These are phyloP conservation scores for Hordeum marinum DNA, from an alignment of 176 grass and related monocot species.

Conservation along the genomic window DNA sequence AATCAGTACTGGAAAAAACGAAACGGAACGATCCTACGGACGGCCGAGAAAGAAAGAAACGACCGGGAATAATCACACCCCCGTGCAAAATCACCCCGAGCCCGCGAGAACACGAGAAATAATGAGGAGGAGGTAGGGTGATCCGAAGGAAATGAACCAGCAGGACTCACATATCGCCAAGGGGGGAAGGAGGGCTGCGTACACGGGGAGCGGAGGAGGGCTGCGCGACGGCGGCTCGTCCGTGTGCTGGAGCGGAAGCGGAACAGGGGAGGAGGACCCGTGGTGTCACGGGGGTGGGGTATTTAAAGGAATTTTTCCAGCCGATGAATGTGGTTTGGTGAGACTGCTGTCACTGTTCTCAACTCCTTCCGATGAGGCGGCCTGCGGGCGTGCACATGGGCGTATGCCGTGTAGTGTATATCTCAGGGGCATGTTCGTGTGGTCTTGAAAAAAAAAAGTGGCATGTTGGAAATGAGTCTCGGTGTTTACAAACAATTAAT, in stretches of 20 bases:
- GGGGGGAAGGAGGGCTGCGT: not conserved
- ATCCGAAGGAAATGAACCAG: not conserved
- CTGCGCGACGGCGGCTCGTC: not conserved
- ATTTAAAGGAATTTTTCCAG: slow-evolving; percentile 17
- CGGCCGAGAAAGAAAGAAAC: not conserved
- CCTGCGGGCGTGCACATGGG: not conserved
- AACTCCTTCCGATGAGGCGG: not conserved
- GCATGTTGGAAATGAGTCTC: too few relatives aligned
- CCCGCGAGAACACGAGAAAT: too few relatives aligned
- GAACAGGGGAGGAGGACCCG: not conserved
- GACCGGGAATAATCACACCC: too few relatives aligned
- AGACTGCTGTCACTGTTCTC: not conserved
- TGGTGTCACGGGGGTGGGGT: not conserved
- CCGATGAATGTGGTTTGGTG: not conserved
- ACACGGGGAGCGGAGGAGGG: not conserved
- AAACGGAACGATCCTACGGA: not conserved
- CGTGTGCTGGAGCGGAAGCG: not conserved
- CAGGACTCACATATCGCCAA: not conserved
- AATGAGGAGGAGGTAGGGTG: not conserved
- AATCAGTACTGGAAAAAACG: not conserved
- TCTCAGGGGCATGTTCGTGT: too few relatives aligned
- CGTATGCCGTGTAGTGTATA: too few relatives aligned
- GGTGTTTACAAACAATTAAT: too few relatives aligned
- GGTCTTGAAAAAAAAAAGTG: too few relatives aligned
- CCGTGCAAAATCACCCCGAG: not conserved